Evolutionary conservation across 768 basidiomycete genomes (phyloP), one percentile per base, ranked within the genome.

Genomic region (Auriculariales sp.): DNA sequence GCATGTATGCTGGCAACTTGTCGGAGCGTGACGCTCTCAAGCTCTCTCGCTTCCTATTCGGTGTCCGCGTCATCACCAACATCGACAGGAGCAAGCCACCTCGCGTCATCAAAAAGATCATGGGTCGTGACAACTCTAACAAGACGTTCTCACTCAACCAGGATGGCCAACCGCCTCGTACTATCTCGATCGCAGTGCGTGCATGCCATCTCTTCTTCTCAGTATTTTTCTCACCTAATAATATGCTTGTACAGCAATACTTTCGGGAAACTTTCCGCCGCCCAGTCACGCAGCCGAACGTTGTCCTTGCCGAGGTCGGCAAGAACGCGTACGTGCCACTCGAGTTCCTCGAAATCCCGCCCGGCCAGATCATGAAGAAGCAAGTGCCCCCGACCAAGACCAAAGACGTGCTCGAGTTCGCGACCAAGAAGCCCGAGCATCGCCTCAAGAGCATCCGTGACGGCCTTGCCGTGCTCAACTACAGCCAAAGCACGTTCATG

Each of bases 401-500:
- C 0, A 73, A 71, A 47, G 68, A 72, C 1, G 72, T 87, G 3
- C 68, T 86, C 0, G 69, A 70, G 0, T 87, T 88, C 53, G 72
- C 85, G 0, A 83, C 80, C 0, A 78, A 76, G 66, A 72, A 61
- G 35, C 85, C 85, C 0, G 50, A 56, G 0, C 76, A 79, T 0
- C 73, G 81, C 9, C 68, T 87, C 6, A 59, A 55, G 1, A 74
- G 72, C 51, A 83, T 86, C 45, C 54, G 48, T 1, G 60, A 70
- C 14, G 83, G 80, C 2, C 61, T 82, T 11, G 49, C 55, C 36
- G 59, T 60, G 4, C 53, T 62, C 19, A 70, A 73, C 25, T 85
- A 85, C 55, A 79, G 81, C 0, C 77, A 82, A 60, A 84, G 81
- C 0, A 77, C 85, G 61, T 86, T 83, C 54, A 75, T 88, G 29